These are phyloP conservation scores for Ajuga chamaepitys DNA, from an alignment of 257 asterid genomes.

Conservation along the genomic window DNA sequence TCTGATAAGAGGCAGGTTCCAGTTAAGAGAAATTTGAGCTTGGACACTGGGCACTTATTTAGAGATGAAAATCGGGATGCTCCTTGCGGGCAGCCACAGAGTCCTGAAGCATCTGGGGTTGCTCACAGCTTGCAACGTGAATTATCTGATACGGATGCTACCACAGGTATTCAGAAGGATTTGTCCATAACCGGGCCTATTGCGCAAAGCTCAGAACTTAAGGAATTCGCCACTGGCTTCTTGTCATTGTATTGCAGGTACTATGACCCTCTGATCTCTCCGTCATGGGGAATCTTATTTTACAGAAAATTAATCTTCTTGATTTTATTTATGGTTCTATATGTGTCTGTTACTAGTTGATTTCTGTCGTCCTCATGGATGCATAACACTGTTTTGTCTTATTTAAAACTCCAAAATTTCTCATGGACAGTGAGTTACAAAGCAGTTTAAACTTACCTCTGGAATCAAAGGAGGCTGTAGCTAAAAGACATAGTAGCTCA, in stretches of 20 bases:
- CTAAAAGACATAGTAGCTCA: slow-evolving; percentile 28
- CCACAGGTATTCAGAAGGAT: slow-evolving; percentile 24
- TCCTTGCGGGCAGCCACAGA: slow-evolving; percentile 9
- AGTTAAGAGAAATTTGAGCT: slow-evolving; percentile 51
- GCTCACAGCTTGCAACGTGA: slow-evolving; percentile 21
- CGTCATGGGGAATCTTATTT: neutral
- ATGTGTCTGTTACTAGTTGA: neutral
- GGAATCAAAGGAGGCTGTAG: slow-evolving; percentile 24
- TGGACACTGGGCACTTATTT: slow-evolving; percentile 34
- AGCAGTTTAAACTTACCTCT: slow-evolving; percentile 28
- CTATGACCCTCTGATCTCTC: neutral
- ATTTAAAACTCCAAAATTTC: slow-evolving; percentile 5
- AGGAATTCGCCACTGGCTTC: slow-evolving; percentile 52
- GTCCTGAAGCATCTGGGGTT: slow-evolving; percentile 20
- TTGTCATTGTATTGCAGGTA: slow-evolving; percentile 86
- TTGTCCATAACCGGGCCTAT: slow-evolving; percentile 11
- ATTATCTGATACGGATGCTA: slow-evolving; percentile 15
- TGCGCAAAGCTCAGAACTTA: slow-evolving; percentile 36
- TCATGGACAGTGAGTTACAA: slow-evolving; percentile 42
- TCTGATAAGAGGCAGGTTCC: slow-evolving; percentile 28
- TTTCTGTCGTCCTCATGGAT: neutral
- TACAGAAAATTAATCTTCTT: neutral
- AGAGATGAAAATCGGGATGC: slow-evolving; percentile 28
- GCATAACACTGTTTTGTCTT: neutral
- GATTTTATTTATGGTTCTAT: neutral